Conservation (phyloP, 108 stramenopile genomes). For the Licmophora abbreviata region DNA sequence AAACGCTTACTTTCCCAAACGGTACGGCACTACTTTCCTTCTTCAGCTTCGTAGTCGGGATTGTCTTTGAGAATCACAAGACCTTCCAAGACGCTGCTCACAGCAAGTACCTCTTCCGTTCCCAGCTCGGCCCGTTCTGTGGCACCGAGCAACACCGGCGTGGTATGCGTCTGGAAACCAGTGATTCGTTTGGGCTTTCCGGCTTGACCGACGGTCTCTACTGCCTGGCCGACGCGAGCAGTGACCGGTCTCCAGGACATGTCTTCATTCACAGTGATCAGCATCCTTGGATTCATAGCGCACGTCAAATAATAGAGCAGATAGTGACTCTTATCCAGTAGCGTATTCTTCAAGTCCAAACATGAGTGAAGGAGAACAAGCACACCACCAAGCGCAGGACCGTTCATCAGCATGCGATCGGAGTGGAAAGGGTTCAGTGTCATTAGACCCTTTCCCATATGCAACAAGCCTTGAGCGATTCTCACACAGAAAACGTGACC, state of each 20-base stretch:
- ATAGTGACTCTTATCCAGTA: constrained; percentile 95
- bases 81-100: constrained; percentile 88
- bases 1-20: too few species aligned
- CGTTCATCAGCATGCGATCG: constrained; percentile 88
- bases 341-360: constrained; percentile 88
- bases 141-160: constrained; percentile 91
- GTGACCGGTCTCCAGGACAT: constrained; percentile 83
- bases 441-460: constrained; percentile 98
- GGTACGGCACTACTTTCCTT: constrained; percentile 2
- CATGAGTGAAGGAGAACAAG: constrained; percentile 87
- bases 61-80: constrained; percentile 92
- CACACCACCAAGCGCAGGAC: constrained; percentile 88
- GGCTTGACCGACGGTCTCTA: constrained; percentile 99
- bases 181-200: constrained; percentile 99
- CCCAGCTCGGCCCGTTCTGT: constrained; percentile 97
- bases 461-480: constrained; percentile 96
- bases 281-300: constrained; percentile 97
- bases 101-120: constrained; percentile 87
- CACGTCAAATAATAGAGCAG: constrained; percentile 92
- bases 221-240: constrained; percentile 97
- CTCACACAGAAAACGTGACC: constrained; percentile 95
- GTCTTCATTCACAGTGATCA: constrained; percentile 93
- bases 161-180: constrained; percentile 99
- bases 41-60: constrained; percentile 69
- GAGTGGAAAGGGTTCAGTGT: constrained; percentile 94